Percentiles rank a stretch among this genome's conserved stretches.
Conservation (phyloP, 176 grass and related monocot species). For the Oryza brachyantha region DNA sequence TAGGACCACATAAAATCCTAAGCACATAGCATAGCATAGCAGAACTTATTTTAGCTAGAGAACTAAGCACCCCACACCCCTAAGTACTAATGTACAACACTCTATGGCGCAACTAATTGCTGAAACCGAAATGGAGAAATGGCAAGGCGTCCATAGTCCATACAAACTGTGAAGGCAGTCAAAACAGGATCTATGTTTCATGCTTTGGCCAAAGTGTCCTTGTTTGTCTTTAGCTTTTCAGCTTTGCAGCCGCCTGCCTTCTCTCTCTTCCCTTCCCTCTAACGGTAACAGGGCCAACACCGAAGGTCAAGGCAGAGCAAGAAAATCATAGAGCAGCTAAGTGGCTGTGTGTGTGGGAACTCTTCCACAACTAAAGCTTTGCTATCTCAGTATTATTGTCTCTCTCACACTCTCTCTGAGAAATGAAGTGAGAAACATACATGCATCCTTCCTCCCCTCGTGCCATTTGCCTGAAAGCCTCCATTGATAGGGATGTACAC, state of each 20-base stretch:
- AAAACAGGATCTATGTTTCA: constrained; percentile 58
- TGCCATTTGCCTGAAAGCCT: constrained; percentile 33
- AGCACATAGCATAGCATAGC: background rate
- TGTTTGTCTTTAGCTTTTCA: constrained; percentile 71
- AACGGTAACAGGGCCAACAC: constrained; percentile 18
- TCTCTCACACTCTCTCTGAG: background rate
- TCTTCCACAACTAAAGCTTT: constrained; percentile 21
- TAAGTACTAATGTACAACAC: constrained; percentile 1
- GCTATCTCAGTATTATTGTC: background rate
- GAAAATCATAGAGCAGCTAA: background rate
- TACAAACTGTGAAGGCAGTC: constrained; percentile 51
- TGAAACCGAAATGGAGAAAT: constrained; percentile 15
- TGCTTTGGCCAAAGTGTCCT: constrained; percentile 48
- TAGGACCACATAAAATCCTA: background rate
- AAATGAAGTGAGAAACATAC: background rate
- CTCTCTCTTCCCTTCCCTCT: background rate
- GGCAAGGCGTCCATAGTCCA: background rate
- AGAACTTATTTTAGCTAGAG: background rate
- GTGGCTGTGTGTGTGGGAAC: background rate
- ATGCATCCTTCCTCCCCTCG: background rate
- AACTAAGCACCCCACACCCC: background rate
- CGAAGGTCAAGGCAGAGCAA: background rate
- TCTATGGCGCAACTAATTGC: background rate
- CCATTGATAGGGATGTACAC: constrained; percentile 11
- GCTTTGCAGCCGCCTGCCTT: constrained; percentile 59